phyloP scores from a whole-genome alignment of 2,329 filamentous ascomycete species.

The Onygena corvina region DNA sequence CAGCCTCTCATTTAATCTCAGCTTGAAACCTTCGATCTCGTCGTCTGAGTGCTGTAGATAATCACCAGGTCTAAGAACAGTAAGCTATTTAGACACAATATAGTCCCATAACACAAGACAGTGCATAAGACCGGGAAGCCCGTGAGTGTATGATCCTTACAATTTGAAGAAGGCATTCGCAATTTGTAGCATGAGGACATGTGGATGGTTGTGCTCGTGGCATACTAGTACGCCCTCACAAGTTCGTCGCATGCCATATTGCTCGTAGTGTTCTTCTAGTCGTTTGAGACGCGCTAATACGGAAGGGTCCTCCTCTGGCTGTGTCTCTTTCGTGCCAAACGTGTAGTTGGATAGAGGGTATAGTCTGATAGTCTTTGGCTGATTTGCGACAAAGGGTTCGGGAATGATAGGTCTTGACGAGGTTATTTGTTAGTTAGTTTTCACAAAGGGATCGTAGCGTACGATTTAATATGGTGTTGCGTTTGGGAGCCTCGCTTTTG shows the following conservation, averaged over 20 bases:
- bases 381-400: constrained; percentile 73
- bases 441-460: too few species aligned
- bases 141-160: constrained; percentile 33
- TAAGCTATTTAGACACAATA: background rate
- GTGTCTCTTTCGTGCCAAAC: constrained; percentile 94
- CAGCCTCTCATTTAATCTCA: constrained; percentile 78
- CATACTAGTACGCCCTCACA: constrained; percentile 96
- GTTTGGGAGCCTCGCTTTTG: too few species aligned
- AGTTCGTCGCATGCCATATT: constrained; percentile 91
- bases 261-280: constrained; percentile 85
- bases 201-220: constrained; percentile 97
- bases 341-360: constrained; percentile 98
- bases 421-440: background rate
- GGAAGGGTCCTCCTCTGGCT: constrained; percentile 93
- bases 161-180: constrained; percentile 99
- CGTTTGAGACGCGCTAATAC: constrained; percentile 85
- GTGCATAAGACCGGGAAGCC: too few species aligned
- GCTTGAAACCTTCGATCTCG: constrained; percentile 90
- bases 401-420: constrained; percentile 56
- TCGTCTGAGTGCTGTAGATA: constrained; percentile 79
- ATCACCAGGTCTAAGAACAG: constrained; percentile 59
- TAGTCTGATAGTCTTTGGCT: constrained; percentile 77
- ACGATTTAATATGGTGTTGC: too few species aligned
- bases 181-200: constrained; percentile 98
- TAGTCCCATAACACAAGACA: background rate